Evolutionary conservation across 768 basidiomycete genomes (phyloP).

Genomic region (Termitomyces sp.): DNA sequence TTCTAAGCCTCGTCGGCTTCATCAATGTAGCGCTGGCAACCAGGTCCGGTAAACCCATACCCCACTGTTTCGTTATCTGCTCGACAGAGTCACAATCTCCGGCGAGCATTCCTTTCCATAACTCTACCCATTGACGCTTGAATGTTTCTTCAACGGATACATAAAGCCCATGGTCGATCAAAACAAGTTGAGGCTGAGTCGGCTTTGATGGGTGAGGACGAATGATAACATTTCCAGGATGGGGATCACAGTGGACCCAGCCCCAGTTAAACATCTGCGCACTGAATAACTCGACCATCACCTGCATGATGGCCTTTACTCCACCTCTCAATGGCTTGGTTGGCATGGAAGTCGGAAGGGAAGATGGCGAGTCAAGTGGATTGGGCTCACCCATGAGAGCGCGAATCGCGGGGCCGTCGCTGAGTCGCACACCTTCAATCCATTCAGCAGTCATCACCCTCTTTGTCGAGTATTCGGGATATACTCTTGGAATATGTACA

Average conservation of each 20-base stretch:
- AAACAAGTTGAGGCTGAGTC: slow-evolving; percentile 55
- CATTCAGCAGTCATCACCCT: slow-evolving; percentile 82
- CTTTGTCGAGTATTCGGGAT: slow-evolving; percentile 65
- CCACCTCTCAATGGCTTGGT: slow-evolving; percentile 51
- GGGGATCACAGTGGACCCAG: slow-evolving; percentile 77
- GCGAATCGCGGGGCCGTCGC: slow-evolving; percentile 52
- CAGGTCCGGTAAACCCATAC: slow-evolving; percentile 63
- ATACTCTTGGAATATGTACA: slow-evolving; percentile 77
- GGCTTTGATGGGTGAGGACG: slow-evolving; percentile 48
- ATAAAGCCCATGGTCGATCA: slow-evolving; percentile 92
- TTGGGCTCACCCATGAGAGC: slow-evolving; percentile 50
- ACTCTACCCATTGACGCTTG: slow-evolving; percentile 64
- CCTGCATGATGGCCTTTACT: slow-evolving; percentile 65
- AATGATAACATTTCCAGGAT: slow-evolving; percentile 76
- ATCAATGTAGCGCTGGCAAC: slow-evolving; percentile 71
- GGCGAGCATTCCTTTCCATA: slow-evolving; percentile 66
- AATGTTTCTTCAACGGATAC: slow-evolving; percentile 65
- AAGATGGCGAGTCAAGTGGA: slow-evolving; percentile 9
- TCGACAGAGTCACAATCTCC: slow-evolving; percentile 50
- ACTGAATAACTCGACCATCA: slow-evolving; percentile 82
- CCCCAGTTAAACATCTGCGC: slow-evolving; percentile 93
- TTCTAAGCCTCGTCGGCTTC: slow-evolving; percentile 47
- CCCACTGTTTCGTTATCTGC: slow-evolving; percentile 52
- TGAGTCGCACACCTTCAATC: slow-evolving; percentile 73
- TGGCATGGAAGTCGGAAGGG: slow-evolving; percentile 21